Percentiles rank a stretch among this genome's conserved stretches.
Evolutionary conservation across 1,139 yeast species (phyloP).

Genomic region (Debaryomycetaceae sp.): DNA sequence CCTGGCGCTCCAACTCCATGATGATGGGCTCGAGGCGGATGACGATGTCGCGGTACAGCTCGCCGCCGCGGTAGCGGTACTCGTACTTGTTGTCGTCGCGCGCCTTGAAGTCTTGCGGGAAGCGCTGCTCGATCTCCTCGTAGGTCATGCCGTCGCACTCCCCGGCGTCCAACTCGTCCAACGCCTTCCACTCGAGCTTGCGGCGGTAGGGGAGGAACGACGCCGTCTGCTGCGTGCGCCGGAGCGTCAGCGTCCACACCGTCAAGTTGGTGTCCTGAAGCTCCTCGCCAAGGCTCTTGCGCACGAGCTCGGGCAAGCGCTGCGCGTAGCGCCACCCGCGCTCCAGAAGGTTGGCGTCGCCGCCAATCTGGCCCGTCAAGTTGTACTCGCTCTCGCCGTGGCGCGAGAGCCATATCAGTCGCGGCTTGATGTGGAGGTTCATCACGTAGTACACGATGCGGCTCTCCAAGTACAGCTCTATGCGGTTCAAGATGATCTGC

Average conservation of each 20-base stretch:
- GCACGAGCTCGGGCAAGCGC: constrained; percentile 75
- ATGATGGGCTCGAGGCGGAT: constrained; percentile 92
- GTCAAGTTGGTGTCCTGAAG: constrained; percentile 62
- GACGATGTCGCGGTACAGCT: constrained; percentile 92
- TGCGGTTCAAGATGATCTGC: constrained; percentile 81
- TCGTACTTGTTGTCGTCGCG: constrained; percentile 95
- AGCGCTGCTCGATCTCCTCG: constrained; percentile 75
- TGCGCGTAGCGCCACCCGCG: constrained; percentile 85
- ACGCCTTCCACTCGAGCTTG: constrained; percentile 90
- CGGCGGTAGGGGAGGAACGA: constrained; percentile 71
- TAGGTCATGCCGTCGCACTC: constrained; percentile 93
- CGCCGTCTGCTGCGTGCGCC: constrained; percentile 91
- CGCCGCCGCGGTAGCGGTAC: constrained; percentile 95
- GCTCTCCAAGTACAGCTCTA: constrained; percentile 84
- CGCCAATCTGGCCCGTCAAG: constrained; percentile 92
- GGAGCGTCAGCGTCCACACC: constrained; percentile 94
- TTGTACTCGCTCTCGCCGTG: constrained; percentile 95
- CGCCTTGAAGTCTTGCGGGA: constrained; percentile 93
- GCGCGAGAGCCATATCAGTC: constrained; percentile 88
- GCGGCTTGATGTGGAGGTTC: constrained; percentile 90
- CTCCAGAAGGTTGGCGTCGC: constrained; percentile 83
- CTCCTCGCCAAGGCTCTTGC: constrained; percentile 68
- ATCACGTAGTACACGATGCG: constrained; percentile 92
- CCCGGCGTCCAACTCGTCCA: constrained; percentile 97
- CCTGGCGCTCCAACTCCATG: constrained; percentile 97